These are phyloP conservation scores for Paramecium caudatum DNA, from an alignment of 73 alveolate genomes.

Conservation along the genomic window DNA sequence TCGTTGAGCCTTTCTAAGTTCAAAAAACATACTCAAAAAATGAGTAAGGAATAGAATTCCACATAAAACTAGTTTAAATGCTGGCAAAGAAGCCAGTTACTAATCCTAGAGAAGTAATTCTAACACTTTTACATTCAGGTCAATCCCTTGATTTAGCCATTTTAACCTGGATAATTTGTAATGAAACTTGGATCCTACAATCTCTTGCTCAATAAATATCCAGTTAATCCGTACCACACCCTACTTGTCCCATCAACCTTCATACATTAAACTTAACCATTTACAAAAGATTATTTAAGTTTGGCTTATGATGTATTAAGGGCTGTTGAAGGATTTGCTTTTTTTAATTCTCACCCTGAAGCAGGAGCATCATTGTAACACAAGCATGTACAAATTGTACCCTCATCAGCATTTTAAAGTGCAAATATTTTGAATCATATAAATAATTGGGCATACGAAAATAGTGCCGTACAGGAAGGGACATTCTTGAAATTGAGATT, in stretches of 20 bases:
- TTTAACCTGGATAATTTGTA: constrained; percentile 35
- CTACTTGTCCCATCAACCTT: constrained; percentile 34
- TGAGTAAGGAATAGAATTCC: constrained; percentile 30
- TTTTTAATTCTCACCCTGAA: constrained; percentile 44
- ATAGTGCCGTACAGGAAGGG: not conserved
- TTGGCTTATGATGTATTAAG: constrained; percentile 4
- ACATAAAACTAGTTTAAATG: not conserved
- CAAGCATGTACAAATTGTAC: constrained; percentile 21
- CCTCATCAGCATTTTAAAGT: constrained; percentile 21
- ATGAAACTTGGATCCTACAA: not conserved
- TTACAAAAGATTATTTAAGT: not conserved
- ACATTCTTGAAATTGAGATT: not conserved
- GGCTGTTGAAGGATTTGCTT: constrained; percentile 57
- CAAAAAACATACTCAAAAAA: constrained; percentile 1
- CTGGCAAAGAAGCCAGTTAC: not conserved
- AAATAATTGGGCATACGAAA: not conserved
- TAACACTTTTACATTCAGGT: too few species aligned
- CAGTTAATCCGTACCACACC: constrained; percentile 45
- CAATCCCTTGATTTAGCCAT: constrained; percentile 25
- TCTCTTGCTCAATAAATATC: constrained; percentile 48
- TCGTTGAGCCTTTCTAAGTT: not conserved
- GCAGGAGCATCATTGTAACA: constrained; percentile 47
- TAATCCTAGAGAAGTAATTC: too few species aligned
- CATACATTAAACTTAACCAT: constrained; percentile 25
- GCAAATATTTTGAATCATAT: constrained; percentile 10